These are phyloP conservation scores for Phytophthora crassamura DNA, from an alignment of 352 stramenopile genomes.

Conservation along the genomic window DNA sequence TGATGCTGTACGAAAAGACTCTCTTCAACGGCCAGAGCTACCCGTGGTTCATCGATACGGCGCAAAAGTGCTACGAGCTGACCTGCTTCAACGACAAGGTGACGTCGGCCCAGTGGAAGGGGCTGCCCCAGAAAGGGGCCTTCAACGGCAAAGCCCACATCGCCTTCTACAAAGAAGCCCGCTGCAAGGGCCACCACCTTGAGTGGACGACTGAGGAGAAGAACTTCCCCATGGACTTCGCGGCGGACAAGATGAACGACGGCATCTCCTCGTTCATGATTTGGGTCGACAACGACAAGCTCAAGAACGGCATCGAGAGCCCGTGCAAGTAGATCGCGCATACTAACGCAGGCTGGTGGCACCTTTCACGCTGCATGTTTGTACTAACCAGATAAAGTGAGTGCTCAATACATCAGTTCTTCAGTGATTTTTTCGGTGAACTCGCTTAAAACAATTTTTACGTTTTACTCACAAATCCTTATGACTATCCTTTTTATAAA, in stretches of 20 bases:
- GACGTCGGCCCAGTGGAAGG: slow-evolving; percentile 2
- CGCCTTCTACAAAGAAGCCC: slow-evolving; percentile 5
- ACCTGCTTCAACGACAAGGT: slow-evolving; percentile 6
- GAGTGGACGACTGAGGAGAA: slow-evolving; percentile 15
- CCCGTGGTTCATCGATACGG: background rate
- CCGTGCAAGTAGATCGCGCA: slow-evolving; percentile 5
- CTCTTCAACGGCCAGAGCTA: background rate
- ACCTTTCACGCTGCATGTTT: no score
- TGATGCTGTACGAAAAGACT: background rate
- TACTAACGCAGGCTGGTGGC: no score
- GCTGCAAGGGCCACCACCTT: slow-evolving; percentile 1
- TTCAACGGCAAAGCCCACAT: slow-evolving; percentile 15
- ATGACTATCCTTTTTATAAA: no score
- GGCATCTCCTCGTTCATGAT: slow-evolving; percentile 16
- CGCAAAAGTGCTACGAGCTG: slow-evolving; percentile 2
- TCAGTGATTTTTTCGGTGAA: no score
- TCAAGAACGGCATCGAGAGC: slow-evolving; percentile 7
- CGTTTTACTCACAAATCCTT: no score
- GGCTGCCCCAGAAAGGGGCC: background rate
- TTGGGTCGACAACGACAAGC: slow-evolving; percentile 1
- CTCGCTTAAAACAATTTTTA: no score
- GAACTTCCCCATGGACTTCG: slow-evolving; percentile 6
- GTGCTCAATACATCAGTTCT: no score
- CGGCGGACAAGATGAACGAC: slow-evolving; percentile 14
- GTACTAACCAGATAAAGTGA: no score